A percentile compares a stretch with the other conserved stretches of the same genome.
Conservation (phyloP, 2,329 filamentous ascomycete genomes). For the Aspergillus ustus region DNA sequence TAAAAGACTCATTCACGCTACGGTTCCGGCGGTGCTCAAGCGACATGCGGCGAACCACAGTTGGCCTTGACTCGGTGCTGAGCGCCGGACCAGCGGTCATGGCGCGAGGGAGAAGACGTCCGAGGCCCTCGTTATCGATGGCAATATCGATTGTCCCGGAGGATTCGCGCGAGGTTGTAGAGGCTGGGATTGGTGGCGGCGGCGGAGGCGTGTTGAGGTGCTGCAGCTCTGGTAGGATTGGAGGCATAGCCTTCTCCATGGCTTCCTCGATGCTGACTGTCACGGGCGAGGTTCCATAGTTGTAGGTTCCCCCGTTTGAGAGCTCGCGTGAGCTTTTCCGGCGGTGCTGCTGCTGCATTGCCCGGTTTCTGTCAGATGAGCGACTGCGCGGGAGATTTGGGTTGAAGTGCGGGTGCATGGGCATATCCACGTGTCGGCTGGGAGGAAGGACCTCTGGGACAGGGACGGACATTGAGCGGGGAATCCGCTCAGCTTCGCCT, state of each 20-base stretch:
- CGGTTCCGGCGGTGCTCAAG: conserved; percentile 56
- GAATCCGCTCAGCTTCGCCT: conserved; percentile 40
- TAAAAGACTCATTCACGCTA: conserved; percentile 63
- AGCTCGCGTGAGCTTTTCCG: conserved; percentile 35
- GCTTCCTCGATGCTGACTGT: conserved; percentile 61
- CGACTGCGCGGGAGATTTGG: conserved; percentile 45
- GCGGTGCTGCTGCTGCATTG: conserved; percentile 36
- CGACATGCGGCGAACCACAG: conserved; percentile 47
- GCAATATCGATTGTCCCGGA: conserved; percentile 46
- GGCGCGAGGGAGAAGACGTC: conserved; percentile 39
- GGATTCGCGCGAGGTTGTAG: conserved; percentile 38
- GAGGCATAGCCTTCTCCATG: conserved; percentile 51
- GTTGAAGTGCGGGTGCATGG: conserved; percentile 47
- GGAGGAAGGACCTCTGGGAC: conserved; percentile 35
- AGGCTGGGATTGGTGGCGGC: conserved; percentile 43
- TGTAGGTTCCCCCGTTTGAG: conserved; percentile 28
- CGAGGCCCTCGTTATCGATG: conserved; percentile 46
- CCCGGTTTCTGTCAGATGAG: conserved; percentile 45
- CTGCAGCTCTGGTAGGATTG: conserved; percentile 64
- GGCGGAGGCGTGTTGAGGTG: conserved; percentile 62
- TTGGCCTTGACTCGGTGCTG: conserved; percentile 29
- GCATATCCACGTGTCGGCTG: conserved; percentile 36
- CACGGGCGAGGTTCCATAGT: conserved; percentile 41
- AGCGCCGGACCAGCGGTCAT: conserved; percentile 42
- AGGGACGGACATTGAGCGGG: conserved; percentile 46